Percentiles rank a stretch among this genome's conserved stretches.
Conservation (phyloP, 768 basidiomycete genomes). For the Hericium coralloides region DNA sequence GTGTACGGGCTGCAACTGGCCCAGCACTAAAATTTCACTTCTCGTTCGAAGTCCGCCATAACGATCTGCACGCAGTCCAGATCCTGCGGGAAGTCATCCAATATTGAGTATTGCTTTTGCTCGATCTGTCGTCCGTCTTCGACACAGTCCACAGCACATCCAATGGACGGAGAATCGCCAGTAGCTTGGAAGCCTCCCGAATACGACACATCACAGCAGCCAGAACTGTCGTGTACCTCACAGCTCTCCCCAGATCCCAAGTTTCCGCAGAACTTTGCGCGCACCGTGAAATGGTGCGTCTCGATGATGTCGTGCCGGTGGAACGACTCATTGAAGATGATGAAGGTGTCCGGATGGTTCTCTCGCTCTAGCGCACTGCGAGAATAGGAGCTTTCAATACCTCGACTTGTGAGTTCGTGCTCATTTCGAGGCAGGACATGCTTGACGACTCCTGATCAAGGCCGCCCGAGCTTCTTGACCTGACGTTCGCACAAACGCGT, state of each 20-base stretch:
- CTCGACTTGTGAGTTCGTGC: slow-evolving; percentile 36
- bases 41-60: no score
- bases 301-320: not conserved
- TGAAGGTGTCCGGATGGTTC: slow-evolving; percentile 72
- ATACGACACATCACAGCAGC: slow-evolving; percentile 7
- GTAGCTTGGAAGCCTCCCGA: slow-evolving; percentile 7
- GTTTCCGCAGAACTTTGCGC: slow-evolving; percentile 13
- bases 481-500: slow-evolving; percentile 2
- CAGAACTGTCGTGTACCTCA: not conserved
- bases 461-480: not conserved
- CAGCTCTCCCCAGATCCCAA: slow-evolving; percentile 3
- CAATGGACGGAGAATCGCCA: not conserved
- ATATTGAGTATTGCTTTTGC: no score
- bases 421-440: not conserved
- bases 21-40: no score
- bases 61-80: no score
- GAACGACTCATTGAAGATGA: not conserved
- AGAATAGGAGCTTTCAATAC: slow-evolving; percentile 57
- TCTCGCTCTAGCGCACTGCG: slow-evolving; percentile 55
- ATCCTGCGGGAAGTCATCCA: no score
- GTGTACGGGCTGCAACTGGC: no score
- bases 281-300: slow-evolving; percentile 13
- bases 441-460: not conserved
- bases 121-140: no score
- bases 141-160: not conserved